Conservation (phyloP, 345 rosid genomes). For the Aquilaria malaccensis region DNA sequence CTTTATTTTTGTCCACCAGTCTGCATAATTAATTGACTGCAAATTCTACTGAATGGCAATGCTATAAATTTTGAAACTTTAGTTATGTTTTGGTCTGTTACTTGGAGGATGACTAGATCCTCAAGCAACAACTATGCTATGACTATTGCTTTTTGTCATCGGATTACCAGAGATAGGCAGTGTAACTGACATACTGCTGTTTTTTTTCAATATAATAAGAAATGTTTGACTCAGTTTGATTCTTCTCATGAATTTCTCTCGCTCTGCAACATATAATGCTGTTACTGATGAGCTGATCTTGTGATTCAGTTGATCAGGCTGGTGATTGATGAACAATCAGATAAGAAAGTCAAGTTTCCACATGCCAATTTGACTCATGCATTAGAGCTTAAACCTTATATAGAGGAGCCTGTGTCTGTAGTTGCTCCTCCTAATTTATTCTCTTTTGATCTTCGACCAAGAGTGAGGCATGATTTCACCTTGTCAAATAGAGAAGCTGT, state of each 20-base stretch:
- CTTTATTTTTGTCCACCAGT: no score
- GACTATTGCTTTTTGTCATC: no score
- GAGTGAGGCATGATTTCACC: conserved; percentile 82
- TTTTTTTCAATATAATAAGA: not conserved
- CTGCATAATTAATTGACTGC: no score
- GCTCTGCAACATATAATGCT: conserved; percentile 7
- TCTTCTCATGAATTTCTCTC: conserved; percentile 4
- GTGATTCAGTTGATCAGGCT: conserved; percentile 69
- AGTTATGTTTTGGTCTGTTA: no score
- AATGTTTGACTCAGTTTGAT: not conserved
- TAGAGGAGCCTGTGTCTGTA: conserved; percentile 71
- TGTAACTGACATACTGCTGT: no score
- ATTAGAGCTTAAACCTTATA: conserved; percentile 82
- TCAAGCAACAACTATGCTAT: no score
- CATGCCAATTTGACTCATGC: conserved; percentile 65
- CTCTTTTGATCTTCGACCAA: conserved; percentile 82
- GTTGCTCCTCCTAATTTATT: conserved; percentile 40
- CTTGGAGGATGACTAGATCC: no score
- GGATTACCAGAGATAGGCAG: no score
- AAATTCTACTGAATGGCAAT: no score
- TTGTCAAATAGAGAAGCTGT: conserved; percentile 71
- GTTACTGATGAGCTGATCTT: conserved; percentile 18
- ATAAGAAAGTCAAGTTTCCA: conserved; percentile 34
- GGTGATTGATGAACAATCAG: conserved; percentile 43
- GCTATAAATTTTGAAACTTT: no score